Conservation (phyloP, 441 rosid genomes). For the Corymbia citriodora region DNA sequence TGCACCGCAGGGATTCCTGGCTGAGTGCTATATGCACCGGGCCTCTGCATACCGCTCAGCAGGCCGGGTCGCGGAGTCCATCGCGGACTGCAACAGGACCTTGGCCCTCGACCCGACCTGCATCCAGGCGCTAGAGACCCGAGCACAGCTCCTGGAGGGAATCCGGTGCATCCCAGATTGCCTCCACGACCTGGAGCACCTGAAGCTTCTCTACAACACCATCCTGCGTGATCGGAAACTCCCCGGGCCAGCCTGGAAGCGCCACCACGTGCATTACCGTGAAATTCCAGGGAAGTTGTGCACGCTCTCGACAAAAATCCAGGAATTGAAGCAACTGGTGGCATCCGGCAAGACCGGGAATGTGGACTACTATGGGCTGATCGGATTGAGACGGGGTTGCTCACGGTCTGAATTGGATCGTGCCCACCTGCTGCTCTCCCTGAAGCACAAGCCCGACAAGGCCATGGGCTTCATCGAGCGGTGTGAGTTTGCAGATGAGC, state of each 20-base stretch:
- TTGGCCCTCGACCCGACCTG: conserved; percentile 11
- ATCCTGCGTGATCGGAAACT: conserved; percentile 11
- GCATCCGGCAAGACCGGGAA: conserved; percentile 21
- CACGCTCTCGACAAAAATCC: neutral
- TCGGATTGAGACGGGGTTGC: conserved; percentile 6
- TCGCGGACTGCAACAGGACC: conserved; percentile 13
- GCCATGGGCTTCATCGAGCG: neutral
- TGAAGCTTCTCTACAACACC: conserved; percentile 9
- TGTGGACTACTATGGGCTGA: conserved; percentile 47
- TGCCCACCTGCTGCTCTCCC: conserved; percentile 9
- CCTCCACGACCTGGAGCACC: conserved; percentile 15
- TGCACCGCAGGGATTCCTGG: conserved; percentile 10
- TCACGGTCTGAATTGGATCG: conserved; percentile 7
- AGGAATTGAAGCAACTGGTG: conserved; percentile 1
- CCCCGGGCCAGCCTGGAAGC: conserved; percentile 6
- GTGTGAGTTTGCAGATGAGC: conserved; percentile 1
- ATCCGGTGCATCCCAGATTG: conserved; percentile 15
- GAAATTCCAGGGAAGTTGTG: conserved; percentile 5
- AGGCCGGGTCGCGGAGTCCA: conserved; percentile 8
- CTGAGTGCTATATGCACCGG: conserved; percentile 12
- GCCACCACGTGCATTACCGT: conserved; percentile 2
- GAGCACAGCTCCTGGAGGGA: conserved; percentile 10
- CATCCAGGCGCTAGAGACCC: conserved; percentile 13
- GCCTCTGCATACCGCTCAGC: conserved; percentile 1
- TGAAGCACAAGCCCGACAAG: conserved; percentile 10